phyloP scores from a whole-genome alignment of 805 yeast species.

The Candida piceae region DNA sequence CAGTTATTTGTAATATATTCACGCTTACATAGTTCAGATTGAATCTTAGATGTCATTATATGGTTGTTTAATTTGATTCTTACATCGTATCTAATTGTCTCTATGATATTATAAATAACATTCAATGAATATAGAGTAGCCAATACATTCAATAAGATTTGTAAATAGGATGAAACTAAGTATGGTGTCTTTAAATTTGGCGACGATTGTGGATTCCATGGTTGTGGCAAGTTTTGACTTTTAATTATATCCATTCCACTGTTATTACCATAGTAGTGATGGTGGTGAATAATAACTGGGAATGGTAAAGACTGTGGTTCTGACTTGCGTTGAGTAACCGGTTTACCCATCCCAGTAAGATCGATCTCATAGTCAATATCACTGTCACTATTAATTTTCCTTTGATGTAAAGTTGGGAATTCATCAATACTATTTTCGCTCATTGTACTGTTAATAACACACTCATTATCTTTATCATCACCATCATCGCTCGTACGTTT shows the following conservation, averaged over 20 bases:
- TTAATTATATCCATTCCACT: neutral
- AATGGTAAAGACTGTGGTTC: neutral
- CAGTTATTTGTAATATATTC: slow-evolving; percentile 54
- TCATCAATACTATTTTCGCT: neutral
- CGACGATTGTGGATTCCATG: slow-evolving; percentile 49
- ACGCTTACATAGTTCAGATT: slow-evolving; percentile 49
- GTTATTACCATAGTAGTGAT: neutral
- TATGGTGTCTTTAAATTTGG: slow-evolving; percentile 55
- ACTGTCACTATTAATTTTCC: neutral
- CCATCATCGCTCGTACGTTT: neutral
- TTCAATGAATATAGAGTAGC: slow-evolving; percentile 42
- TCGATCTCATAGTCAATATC: slow-evolving; percentile 1
- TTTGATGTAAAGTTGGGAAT: no score
- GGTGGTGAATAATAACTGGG: neutral
- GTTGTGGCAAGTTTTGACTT: slow-evolving; percentile 42
- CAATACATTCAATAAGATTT: slow-evolving; percentile 44
- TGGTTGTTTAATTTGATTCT: slow-evolving; percentile 44
- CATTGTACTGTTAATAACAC: no score
- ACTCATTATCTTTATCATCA: neutral
- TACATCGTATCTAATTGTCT: slow-evolving; percentile 52
- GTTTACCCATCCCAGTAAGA: neutral
- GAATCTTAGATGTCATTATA: slow-evolving; percentile 39
- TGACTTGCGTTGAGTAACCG: no score
- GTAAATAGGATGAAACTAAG: slow-evolving; percentile 56
- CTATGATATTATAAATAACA: slow-evolving; percentile 38